Evolutionary conservation across 2,329 filamentous ascomycete genomes (phyloP).

Genomic region (Sarocladiaceae sp.): DNA sequence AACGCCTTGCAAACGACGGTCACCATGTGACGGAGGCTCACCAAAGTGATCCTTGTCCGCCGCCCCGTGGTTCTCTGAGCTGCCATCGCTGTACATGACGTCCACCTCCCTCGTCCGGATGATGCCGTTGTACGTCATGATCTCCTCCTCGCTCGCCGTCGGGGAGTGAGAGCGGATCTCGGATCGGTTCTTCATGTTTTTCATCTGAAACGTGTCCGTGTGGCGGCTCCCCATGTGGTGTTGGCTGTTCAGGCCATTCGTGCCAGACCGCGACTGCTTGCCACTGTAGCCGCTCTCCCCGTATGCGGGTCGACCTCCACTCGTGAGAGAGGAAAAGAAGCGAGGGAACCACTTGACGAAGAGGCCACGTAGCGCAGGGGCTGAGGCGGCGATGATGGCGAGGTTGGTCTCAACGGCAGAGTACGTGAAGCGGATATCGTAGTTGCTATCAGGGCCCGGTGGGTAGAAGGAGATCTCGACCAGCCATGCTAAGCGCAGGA

Average conservation of each 20-base stretch:
- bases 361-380: conserved; percentile 28
- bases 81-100: no score
- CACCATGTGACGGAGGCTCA: no score
- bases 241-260: not conserved
- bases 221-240: not conserved
- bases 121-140: conserved; percentile 34
- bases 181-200: not conserved
- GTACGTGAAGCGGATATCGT: conserved; percentile 24
- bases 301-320: not conserved
- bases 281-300: not conserved
- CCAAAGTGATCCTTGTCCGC: no score
- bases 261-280: not conserved
- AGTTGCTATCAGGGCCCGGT: conserved; percentile 16
- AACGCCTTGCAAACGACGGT: no score
- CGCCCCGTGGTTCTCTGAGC: no score
- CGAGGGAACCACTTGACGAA: conserved; percentile 24
- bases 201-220: not conserved
- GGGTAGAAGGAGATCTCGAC: not conserved
- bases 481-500: conserved; percentile 20
- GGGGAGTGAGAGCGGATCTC: conserved; percentile 27
- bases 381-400: conserved; percentile 26
- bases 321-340: conserved; percentile 17
- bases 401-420: conserved; percentile 30
- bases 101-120: conserved; percentile 23
- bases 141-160: conserved; percentile 30